Percentiles rank a stretch among this genome's conserved stretches.
Evolutionary conservation across 352 stramenopile species (phyloP).

Genomic region (Pythium monospermum): DNA sequence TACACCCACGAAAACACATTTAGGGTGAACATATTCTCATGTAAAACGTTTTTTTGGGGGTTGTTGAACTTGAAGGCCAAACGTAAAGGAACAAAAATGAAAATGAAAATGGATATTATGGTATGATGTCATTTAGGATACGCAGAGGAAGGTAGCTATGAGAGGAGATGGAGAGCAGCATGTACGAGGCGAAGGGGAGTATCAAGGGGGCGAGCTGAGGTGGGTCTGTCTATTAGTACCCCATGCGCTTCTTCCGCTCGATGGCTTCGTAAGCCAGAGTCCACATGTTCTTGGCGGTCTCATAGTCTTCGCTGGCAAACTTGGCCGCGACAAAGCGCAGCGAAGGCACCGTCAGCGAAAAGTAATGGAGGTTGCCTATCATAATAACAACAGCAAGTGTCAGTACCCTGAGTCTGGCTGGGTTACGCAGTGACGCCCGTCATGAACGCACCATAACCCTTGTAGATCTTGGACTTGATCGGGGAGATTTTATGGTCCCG

Average conservation of each 20-base stretch:
- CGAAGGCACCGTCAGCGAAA: constrained; percentile 74
- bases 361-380: constrained; percentile 76
- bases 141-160: too few species aligned
- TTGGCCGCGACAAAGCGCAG: constrained; percentile 78
- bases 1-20: too few species aligned
- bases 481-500: constrained; percentile 81
- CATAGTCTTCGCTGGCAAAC: constrained; percentile 81
- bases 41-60: too few species aligned
- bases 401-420: neutral
- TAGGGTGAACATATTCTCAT: too few species aligned
- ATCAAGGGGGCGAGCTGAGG: too few species aligned
- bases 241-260: constrained; percentile 79
- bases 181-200: too few species aligned
- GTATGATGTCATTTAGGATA: too few species aligned
- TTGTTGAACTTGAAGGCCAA: too few species aligned
- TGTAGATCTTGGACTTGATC: constrained; percentile 88
- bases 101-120: too few species aligned
- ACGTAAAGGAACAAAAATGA: too few species aligned
- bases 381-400: neutral
- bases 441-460: constrained; percentile 52
- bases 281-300: constrained; percentile 79
- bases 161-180: too few species aligned
- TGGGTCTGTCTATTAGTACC: constrained; percentile 20
- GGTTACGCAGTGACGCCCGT: neutral
- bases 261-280: constrained; percentile 76